Evolutionary conservation across 2,329 filamentous ascomycete genomes (phyloP), one percentile per base, ranked within the genome.

Genomic region (Colletotrichum orbiculare): DNA sequence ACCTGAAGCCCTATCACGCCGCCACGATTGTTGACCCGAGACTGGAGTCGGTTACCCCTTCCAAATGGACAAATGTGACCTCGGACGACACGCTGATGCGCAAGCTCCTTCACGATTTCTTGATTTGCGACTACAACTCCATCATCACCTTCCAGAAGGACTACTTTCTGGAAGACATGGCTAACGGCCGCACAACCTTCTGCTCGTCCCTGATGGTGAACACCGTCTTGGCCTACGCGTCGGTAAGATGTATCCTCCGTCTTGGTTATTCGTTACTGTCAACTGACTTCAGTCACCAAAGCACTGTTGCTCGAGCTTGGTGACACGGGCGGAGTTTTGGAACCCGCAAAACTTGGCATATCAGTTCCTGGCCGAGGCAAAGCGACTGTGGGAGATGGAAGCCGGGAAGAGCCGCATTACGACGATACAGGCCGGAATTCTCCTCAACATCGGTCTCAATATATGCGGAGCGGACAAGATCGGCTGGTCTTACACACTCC

Each of bases 381-480:
- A 74, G 37, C 73, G 78, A 2, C 63, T 81, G 3, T 78, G 78
- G 75, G 76, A 81, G 15, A 56, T 78, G 0, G 75, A 79, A 50
- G 64, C 71, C 7, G 57, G 69, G 4, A 8, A 10, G 8, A 63
- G 70, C 0, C 68, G 68, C 5, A 64, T 81, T 7, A 78, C 77
- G 0, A 79, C 76, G 0, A 70, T 78, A 1, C 77, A 81, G 52
- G 74, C 78, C 1, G 76, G 73, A 0, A 70, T 76, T 0, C 56
- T 80, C 2, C 71, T 80, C 7, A 72, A 72, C 12, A 60, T 77
- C 0, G 68, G 71, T 3, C 72, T 74, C 17, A 76, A 72, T 46
- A 60, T 77, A 2, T 75, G 73, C 25, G 77, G 77, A 1, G 59
- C 77, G 0, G 80, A 81, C 50, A 73, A 75, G 64, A 70, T 80